Evolutionary conservation across 352 stramenopile species (phyloP), one percentile per base, ranked within the genome.

Genomic region (Phytophthora uliginosa): DNA sequence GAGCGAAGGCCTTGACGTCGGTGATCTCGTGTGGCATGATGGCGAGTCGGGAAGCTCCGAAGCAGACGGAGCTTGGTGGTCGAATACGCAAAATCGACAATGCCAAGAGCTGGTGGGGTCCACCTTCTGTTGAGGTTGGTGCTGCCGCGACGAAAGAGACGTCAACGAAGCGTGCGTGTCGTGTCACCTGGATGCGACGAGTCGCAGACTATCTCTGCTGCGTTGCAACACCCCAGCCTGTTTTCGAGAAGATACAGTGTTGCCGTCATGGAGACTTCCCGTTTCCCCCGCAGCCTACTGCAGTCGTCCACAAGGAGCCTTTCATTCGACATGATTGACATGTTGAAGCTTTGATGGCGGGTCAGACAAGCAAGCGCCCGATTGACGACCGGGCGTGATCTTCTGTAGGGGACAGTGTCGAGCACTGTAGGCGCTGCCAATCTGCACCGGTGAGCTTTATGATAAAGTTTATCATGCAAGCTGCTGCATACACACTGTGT

Each of bases 1-100:
- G 53, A 10, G 80, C 82, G 59, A 84, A 77, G 48, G 74, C 62
- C 38, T 81, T 79, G 38, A 77, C 63, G 34, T 82, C 74, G 4
- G 73, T 71, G 59, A 71, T 66, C 9, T 59, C 57, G 12, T 28
- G n/a, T 15, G 36, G n/a, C 63, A 76, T 74, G 18, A 42, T 50
- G 53, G 54, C 26, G 28, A 45, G 17, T 69, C 18, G 52, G 4
- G 48, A 15, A 28, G n/a, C 12, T 65, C 7, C 12, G 55, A 48
- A 63, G 51, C 53, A 74, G 57, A 42, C 57, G 51, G 20, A 71
- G 59, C 65, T 77, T 77, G 58, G 48, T 74, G 54, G 52, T 77
- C 59, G 65, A 66, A 59, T 36, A 51, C 31, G 71, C 65, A 18
- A 67, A 74, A 69, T 74, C 54, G 66, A 66, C 38, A 77, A 74